Conservation (phyloP, 768 basidiomycete species). For the Amyloporia xantha region DNA sequence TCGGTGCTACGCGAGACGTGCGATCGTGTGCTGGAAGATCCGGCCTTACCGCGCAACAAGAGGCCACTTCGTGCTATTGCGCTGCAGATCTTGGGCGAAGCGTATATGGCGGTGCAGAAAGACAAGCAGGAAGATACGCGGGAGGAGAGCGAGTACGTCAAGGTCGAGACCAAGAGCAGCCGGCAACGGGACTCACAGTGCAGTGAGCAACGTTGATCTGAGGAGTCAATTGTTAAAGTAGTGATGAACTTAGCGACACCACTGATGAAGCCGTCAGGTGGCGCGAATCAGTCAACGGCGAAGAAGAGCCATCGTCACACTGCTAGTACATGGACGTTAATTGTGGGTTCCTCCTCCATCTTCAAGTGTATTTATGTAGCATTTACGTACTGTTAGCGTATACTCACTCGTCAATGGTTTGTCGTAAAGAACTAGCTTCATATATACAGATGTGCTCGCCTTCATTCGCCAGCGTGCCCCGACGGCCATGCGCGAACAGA, state of each 20-base stretch:
- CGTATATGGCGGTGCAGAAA: conserved; percentile 65
- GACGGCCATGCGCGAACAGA: too few relatives aligned
- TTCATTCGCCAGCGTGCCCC: too few relatives aligned
- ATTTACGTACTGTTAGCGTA: not conserved
- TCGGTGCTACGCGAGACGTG: conserved; percentile 86
- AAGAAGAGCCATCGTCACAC: conserved; percentile 64
- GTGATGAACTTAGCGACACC: conserved; percentile 27
- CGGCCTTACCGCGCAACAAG: conserved; percentile 45
- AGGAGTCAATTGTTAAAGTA: too few relatives aligned
- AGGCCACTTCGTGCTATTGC: conserved; percentile 71
- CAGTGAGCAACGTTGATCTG: not conserved
- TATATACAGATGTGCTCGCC: too few relatives aligned
- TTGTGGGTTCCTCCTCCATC: not conserved
- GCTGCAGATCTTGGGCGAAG: conserved; percentile 78
- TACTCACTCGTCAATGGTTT: not conserved
- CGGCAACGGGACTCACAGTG: conserved; percentile 33
- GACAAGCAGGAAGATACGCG: conserved; percentile 32
- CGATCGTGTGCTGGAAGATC: conserved; percentile 67
- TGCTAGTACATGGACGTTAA: conserved; percentile 37
- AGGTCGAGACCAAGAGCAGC: conserved; percentile 69
- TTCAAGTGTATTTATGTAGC: not conserved
- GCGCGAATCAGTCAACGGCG: conserved; percentile 17
- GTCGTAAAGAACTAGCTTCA: not conserved
- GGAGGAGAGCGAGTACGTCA: conserved; percentile 77
- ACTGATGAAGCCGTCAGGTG: conserved; percentile 25